A percentile compares a stretch with the other conserved stretches of the same genome.
These are phyloP conservation scores for Nakazawaea holstii DNA, from an alignment of 805 yeast species.

Conservation along the genomic window DNA sequence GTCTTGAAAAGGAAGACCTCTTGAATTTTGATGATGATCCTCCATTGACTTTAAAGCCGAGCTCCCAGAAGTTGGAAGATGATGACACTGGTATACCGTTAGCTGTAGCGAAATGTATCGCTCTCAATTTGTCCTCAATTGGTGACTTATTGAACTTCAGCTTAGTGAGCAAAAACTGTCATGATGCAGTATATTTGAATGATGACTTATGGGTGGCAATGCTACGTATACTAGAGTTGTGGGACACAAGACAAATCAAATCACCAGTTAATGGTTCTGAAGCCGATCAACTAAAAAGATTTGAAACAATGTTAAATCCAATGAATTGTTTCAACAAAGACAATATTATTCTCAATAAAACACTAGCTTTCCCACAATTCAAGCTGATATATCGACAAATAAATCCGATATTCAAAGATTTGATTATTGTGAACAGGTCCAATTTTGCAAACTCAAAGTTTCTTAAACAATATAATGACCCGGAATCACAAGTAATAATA, in stretches of 20 bases:
- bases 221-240: constrained; percentile 18
- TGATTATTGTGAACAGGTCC: constrained; percentile 26
- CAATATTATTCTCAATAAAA: background rate
- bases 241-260: constrained; percentile 14
- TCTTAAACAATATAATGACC: constrained; percentile 24
- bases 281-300: background rate
- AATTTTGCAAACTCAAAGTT: constrained; percentile 25
- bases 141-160: constrained; percentile 23
- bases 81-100: background rate
- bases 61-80: background rate
- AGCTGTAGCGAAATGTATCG: constrained; percentile 12
- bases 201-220: constrained; percentile 21
- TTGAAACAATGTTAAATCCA: constrained; percentile 1
- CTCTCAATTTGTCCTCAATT: constrained; percentile 17
- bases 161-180: constrained; percentile 20
- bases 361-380: constrained; percentile 14
- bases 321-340: constrained; percentile 9
- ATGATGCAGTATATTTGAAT: constrained; percentile 17
- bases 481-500: constrained; percentile 24
- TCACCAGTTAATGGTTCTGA: background rate
- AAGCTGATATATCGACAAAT: constrained; percentile 21
- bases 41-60: background rate
- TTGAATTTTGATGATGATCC: background rate
- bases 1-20: background rate
- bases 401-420: constrained; percentile 23